A percentile compares a stretch with the other conserved stretches of the same genome.
phyloP scores from a whole-genome alignment of 371 early-diverging fungal genomes.

The Mucor ambiguus region DNA sequence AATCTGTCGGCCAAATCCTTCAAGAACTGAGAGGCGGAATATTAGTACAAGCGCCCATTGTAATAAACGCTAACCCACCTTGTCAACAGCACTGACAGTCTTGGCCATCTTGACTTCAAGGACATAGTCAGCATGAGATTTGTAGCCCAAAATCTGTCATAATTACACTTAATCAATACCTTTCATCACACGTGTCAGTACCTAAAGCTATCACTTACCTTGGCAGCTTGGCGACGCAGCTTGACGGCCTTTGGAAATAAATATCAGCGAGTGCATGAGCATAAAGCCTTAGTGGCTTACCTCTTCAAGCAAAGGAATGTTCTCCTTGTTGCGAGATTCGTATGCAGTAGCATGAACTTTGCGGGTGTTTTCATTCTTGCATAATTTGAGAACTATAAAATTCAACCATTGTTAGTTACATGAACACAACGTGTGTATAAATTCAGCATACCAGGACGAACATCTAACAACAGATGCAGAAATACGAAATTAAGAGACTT shows the following conservation, averaged over 20 bases:
- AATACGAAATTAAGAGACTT: neutral
- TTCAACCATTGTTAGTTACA: neutral
- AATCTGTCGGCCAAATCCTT: slow-evolving; percentile 63
- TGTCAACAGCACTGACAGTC: slow-evolving; percentile 61
- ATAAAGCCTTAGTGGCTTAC: slow-evolving; percentile 13
- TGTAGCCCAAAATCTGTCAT: slow-evolving; percentile 68
- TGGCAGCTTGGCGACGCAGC: slow-evolving; percentile 62
- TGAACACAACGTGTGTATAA: neutral
- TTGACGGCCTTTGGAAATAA: slow-evolving; percentile 46
- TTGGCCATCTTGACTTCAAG: slow-evolving; percentile 90
- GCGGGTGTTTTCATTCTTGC: slow-evolving; percentile 66
- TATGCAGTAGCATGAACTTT: slow-evolving; percentile 52
- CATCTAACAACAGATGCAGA: slow-evolving; percentile 27
- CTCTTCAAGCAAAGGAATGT: slow-evolving; percentile 58
- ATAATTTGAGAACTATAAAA: slow-evolving; percentile 51
- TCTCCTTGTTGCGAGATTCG: slow-evolving; percentile 63
- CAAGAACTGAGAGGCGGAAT: slow-evolving; percentile 54
- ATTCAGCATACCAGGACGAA: slow-evolving; percentile 43
- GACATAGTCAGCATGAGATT: slow-evolving; percentile 72
- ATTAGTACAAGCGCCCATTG: neutral
- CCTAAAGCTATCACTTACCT: slow-evolving; percentile 22
- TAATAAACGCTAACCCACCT: slow-evolving; percentile 23
- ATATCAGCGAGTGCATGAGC: neutral
- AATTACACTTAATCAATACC: neutral
- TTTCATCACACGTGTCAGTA: neutral